Conservation (phyloP, 2,329 filamentous ascomycete species). For the Cercospora beticola region DNA sequence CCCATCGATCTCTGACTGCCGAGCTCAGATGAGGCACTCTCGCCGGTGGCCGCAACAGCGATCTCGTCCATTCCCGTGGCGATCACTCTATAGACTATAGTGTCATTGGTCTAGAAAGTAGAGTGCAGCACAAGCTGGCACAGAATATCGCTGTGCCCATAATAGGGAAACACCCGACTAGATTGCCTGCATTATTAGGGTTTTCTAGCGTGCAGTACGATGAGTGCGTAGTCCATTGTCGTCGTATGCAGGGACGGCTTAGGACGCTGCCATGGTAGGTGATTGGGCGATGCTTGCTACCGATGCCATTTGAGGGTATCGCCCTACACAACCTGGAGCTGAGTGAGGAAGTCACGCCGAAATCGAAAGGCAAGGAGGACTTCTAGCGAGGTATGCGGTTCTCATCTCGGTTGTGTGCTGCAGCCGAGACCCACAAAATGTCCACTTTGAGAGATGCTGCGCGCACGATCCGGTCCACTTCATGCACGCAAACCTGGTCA, state of each 20-base stretch:
- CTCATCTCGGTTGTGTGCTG: neutral
- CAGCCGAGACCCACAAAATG: neutral
- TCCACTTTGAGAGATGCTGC: neutral
- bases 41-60: neutral
- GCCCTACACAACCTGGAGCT: neutral
- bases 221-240: neutral
- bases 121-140: neutral
- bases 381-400: neutral
- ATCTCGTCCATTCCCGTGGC: neutral
- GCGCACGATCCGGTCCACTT: neutral
- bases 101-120: neutral
- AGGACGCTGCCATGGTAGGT: neutral
- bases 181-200: neutral
- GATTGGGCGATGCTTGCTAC: neutral
- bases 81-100: neutral
- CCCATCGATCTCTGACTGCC: neutral
- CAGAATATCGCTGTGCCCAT: neutral
- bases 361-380: neutral
- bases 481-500: neutral
- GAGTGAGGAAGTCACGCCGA: neutral
- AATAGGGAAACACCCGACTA: neutral
- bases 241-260: neutral
- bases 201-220: neutral
- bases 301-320: neutral
- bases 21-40: neutral